Evolutionary conservation across 2,329 filamentous ascomycete species (phyloP).

Genomic region (Aspergillus floridensis): DNA sequence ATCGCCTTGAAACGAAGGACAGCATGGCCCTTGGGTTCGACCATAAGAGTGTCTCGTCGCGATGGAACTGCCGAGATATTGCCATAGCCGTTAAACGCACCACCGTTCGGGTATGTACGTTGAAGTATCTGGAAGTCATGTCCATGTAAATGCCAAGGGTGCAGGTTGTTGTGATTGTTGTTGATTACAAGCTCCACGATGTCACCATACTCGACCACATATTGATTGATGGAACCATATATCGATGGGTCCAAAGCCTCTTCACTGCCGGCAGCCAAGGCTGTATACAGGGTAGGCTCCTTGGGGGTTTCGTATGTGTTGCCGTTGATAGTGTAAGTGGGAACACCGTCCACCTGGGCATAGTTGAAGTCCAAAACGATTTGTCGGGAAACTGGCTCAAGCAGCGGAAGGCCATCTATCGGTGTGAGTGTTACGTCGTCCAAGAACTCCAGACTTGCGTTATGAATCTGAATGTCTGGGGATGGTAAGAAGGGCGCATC

Average conservation of each 20-base stretch:
- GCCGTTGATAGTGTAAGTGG: conserved; percentile 66
- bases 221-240: conserved; percentile 67
- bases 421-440: conserved; percentile 57
- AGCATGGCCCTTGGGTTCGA: conserved; percentile 31
- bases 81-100: conserved; percentile 25
- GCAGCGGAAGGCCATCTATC: conserved; percentile 21
- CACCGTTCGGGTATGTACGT: conserved; percentile 24
- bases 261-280: conserved; percentile 56
- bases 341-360: conserved; percentile 66
- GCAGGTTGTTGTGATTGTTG: conserved; percentile 36
- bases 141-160: conserved; percentile 53
- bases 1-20: conserved; percentile 36
- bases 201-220: conserved; percentile 64
- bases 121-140: conserved; percentile 51
- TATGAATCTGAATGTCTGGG: conserved; percentile 57
- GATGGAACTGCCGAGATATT: conserved; percentile 29
- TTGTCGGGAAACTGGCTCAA: conserved; percentile 31
- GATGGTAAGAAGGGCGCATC: conserved; percentile 49
- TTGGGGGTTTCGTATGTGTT: conserved; percentile 72
- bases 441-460: conserved; percentile 52
- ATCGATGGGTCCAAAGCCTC: conserved; percentile 57
- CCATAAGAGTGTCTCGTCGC: conserved; percentile 36
- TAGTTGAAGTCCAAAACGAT: conserved; percentile 52
- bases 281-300: conserved; percentile 78
- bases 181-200: conserved; percentile 39